Conservation (phyloP, 2,329 filamentous ascomycete genomes). For the Didymella keratinophila region DNA sequence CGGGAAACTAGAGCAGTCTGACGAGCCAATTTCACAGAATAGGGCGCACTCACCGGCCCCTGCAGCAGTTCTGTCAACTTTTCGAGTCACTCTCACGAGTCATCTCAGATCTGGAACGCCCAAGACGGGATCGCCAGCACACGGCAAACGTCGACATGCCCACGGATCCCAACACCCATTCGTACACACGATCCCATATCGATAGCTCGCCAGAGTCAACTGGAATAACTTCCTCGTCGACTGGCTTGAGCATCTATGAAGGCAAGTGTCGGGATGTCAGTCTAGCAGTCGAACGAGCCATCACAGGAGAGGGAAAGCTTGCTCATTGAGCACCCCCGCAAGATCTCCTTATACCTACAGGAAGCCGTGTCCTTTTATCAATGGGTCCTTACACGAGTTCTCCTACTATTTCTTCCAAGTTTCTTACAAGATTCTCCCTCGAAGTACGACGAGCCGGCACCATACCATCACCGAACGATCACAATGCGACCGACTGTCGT, state of each 20-base stretch:
- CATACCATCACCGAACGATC: constrained; percentile 9
- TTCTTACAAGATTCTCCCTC: background rate
- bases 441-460: constrained; percentile 19
- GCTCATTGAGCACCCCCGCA: background rate
- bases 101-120: background rate
- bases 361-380: background rate
- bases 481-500: constrained; percentile 18
- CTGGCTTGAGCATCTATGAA: constrained; percentile 5
- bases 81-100: background rate
- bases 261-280: background rate
- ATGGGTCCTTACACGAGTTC: background rate
- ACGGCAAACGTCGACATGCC: constrained; percentile 2
- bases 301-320: background rate
- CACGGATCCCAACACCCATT: background rate
- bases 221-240: background rate
- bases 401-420: background rate
- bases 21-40: constrained; percentile 6
- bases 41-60: constrained; percentile 5
- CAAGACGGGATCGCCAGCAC: background rate
- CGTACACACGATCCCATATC: background rate
- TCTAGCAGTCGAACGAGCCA: background rate
- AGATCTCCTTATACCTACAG: background rate
- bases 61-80: constrained; percentile 5
- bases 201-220: background rate
- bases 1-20: constrained; percentile 8